Evolutionary conservation across 306 rosid species (phyloP).

Genomic region (Cyamopsis tetragonoloba): DNA sequence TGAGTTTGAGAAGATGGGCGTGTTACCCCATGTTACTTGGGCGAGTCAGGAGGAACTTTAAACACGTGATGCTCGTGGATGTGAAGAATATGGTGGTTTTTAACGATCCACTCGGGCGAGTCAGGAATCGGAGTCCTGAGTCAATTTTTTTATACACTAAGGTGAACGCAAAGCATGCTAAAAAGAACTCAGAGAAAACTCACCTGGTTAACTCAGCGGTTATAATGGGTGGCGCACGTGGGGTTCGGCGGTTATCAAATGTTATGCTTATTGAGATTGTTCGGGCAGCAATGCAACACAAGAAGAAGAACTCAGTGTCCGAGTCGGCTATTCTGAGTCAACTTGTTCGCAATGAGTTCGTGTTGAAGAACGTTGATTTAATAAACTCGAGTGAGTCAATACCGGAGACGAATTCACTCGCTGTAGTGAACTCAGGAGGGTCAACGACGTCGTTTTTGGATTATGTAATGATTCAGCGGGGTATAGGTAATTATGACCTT

Average conservation of each 20-base stretch:
- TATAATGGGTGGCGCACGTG: conserved; percentile 61
- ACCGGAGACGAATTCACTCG: conserved; percentile 42
- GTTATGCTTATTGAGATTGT: conserved; percentile 50
- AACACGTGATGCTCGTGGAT: conserved; percentile 56
- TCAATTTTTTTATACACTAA: conserved; percentile 33
- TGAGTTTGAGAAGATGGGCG: conserved; percentile 66
- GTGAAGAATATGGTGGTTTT: conserved; percentile 38
- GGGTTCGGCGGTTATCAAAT: conserved; percentile 47
- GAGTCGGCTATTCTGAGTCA: conserved; percentile 53
- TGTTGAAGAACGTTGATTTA: conserved; percentile 39
- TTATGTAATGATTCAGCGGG: conserved; percentile 40
- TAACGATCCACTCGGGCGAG: conserved; percentile 51
- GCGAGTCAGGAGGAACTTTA: conserved; percentile 59
- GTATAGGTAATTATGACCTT: conserved; percentile 40
- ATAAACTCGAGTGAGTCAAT: conserved; percentile 40
- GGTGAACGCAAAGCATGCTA: conserved; percentile 25
- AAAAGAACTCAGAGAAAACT: conserved; percentile 35
- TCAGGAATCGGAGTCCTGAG: conserved; percentile 44
- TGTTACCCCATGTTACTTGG: conserved; percentile 74
- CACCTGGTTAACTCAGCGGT: conserved; percentile 43
- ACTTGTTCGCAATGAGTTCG: conserved; percentile 39
- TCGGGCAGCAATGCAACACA: conserved; percentile 41
- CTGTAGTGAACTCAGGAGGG: conserved; percentile 14
- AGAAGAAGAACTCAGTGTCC: conserved; percentile 39
- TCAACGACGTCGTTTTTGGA: conserved; percentile 6